Evolutionary conservation across 257 asterid genomes (phyloP).

Genomic region (Solanum dulcamara): DNA sequence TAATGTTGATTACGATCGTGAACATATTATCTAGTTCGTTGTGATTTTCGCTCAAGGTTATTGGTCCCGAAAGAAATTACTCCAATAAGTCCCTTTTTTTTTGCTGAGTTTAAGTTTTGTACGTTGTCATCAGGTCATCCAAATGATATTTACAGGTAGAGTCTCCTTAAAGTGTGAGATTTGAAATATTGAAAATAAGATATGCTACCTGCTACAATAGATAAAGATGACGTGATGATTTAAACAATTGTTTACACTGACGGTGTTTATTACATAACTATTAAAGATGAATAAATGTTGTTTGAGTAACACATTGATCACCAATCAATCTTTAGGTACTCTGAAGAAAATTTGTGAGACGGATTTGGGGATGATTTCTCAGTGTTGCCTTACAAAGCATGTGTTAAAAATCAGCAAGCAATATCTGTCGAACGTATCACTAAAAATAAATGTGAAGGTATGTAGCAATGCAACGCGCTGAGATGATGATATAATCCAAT

Average conservation of each 20-base stretch:
- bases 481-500: background rate
- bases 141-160: background rate
- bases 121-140: background rate
- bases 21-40: background rate
- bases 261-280: background rate
- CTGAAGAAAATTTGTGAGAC: conserved; percentile 94
- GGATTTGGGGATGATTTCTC: conserved; percentile 86
- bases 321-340: conserved; percentile 42
- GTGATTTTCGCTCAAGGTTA: background rate
- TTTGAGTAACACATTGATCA: background rate
- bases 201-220: background rate
- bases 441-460: conserved; percentile 96
- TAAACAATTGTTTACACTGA: background rate
- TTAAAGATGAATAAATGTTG: background rate
- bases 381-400: conserved; percentile 90
- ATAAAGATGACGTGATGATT: background rate
- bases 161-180: background rate
- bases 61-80: background rate
- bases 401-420: conserved; percentile 95
- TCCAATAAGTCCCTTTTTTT: background rate
- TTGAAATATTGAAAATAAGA: background rate
- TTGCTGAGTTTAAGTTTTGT: background rate
- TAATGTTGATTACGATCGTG: background rate
- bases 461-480: background rate
- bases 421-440: conserved; percentile 89